Conservation (phyloP, 2,329 filamentous ascomycete genomes). For the Botrytis paeoniae region DNA sequence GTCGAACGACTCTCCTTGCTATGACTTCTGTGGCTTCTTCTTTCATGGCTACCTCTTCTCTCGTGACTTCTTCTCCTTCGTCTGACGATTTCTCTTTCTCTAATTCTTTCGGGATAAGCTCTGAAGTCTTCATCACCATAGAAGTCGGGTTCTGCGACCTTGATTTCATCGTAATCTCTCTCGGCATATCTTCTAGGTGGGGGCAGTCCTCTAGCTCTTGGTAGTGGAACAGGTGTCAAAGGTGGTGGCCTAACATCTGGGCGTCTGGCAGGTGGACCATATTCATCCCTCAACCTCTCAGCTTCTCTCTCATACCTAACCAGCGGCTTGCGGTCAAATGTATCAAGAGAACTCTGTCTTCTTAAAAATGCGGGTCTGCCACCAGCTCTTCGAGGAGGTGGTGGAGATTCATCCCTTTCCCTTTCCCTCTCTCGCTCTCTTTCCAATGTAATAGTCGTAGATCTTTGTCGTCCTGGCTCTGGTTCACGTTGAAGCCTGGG, state of each 20-base stretch:
- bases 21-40: constrained; percentile 27
- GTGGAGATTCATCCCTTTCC: constrained; percentile 30
- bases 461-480: constrained; percentile 38
- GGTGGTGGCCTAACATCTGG: constrained; percentile 45
- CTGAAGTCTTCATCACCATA: constrained; percentile 73
- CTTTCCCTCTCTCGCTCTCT: constrained; percentile 29
- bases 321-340: constrained; percentile 73
- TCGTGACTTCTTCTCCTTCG: constrained; percentile 40
- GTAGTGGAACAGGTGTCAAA: constrained; percentile 63
- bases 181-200: constrained; percentile 57
- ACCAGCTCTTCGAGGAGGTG: constrained; percentile 41
- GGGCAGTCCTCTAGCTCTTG: constrained; percentile 58
- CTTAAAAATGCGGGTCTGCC: constrained; percentile 66
- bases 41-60: constrained; percentile 34
- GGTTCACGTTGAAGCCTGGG: constrained; percentile 39
- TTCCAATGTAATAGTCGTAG: constrained; percentile 35
- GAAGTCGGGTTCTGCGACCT: constrained; percentile 62
- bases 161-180: constrained; percentile 62
- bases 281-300: constrained; percentile 54
- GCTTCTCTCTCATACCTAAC: constrained; percentile 42
- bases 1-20: constrained; percentile 35
- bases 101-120: constrained; percentile 55
- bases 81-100: constrained; percentile 59
- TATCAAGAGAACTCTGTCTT: constrained; percentile 86
- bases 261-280: constrained; percentile 51